Base-by-base conservation (phyloP, 129 eudicot species). In the Pittosporum tobira region DNA sequence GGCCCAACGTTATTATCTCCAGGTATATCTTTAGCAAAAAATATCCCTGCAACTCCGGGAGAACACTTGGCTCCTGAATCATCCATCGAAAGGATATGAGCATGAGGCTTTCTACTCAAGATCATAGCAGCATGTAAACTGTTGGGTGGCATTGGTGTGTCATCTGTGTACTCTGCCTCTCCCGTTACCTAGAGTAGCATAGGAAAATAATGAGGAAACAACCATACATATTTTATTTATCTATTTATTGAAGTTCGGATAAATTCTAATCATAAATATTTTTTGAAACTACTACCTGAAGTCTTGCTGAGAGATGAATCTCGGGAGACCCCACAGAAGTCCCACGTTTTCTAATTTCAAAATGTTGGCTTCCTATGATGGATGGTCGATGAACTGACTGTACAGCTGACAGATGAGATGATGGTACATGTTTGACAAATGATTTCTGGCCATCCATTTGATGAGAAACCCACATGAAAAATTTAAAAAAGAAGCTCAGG, bases 101-200 rank as follows among this genome's bases (percentile, higher is more conserved):
- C 99, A 73, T 93, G 99, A 49, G 99, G 94, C 71, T 87, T 93
- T 61, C 69, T 73, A 51, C 99, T 93, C 69, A 84, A 62, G 45
- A 93, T 55, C 57, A 84, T 48, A 54, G 96, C 94, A 74, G 94
- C 99, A 76, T 93, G 94, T 73, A 93, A 73, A 55, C 91, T 71
- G 43, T 79, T 84, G 13, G 91, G 88, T 37, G 96, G 87, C 94
- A 84, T 77, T 21, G 88, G 84, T 15, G 82, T 65, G 71, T 93
- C 99, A 93, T 93, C 96, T 1, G 94, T 82, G 48, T 93, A 93
- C 76, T 93, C 96, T 20, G 96, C 99, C 76, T 93, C 99, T 19
- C 99, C 99, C 2, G 94, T 81, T 48, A 93, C 99, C 88, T 93
- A 74, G 16, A 71, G 15, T 2, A 26, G 10, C 46, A 8, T 51